phyloP scores from a whole-genome alignment of 805 yeast species.

The Candida silvatica region DNA sequence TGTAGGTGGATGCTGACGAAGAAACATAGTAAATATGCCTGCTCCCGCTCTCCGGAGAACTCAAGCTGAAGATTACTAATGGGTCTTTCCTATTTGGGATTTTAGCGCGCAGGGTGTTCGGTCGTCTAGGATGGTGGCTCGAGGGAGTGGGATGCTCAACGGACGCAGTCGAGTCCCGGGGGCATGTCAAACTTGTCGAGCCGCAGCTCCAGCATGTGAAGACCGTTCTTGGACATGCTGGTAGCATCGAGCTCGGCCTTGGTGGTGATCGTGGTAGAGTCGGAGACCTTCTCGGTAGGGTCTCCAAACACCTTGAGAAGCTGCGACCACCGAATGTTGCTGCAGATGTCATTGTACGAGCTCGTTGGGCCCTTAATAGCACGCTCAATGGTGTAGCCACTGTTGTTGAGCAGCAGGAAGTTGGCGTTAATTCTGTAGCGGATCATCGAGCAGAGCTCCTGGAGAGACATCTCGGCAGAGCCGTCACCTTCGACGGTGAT shows the following conservation, averaged over 20 bases:
- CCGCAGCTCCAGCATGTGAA: constrained; percentile 51
- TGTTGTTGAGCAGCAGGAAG: constrained; percentile 38
- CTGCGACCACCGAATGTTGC: constrained; percentile 58
- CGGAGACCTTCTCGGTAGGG: constrained; percentile 22
- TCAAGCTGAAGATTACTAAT: no score
- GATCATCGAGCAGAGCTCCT: constrained; percentile 36
- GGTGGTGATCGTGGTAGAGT: constrained; percentile 26
- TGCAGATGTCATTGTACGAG: constrained; percentile 40
- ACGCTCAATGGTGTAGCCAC: constrained; percentile 45
- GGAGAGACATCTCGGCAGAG: constrained; percentile 46
- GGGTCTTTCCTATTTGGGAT: no score
- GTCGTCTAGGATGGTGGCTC: no score
- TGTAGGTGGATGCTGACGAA: no score
- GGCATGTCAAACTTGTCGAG: constrained; percentile 59
- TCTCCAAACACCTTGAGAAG: constrained; percentile 65
- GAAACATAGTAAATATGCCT: no score
- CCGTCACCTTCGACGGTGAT: constrained; percentile 46
- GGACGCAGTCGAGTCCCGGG: constrained; percentile 5
- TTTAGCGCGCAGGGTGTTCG: no score
- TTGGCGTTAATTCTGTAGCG: constrained; percentile 33
- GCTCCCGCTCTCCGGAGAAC: no score
- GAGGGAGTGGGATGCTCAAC: no score
- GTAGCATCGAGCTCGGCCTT: constrained; percentile 28
- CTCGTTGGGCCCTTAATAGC: constrained; percentile 40
- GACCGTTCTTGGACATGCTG: constrained; percentile 24